Base-by-base conservation (phyloP, 78 protist genomes). In the Thecamonas trahens region DNA sequence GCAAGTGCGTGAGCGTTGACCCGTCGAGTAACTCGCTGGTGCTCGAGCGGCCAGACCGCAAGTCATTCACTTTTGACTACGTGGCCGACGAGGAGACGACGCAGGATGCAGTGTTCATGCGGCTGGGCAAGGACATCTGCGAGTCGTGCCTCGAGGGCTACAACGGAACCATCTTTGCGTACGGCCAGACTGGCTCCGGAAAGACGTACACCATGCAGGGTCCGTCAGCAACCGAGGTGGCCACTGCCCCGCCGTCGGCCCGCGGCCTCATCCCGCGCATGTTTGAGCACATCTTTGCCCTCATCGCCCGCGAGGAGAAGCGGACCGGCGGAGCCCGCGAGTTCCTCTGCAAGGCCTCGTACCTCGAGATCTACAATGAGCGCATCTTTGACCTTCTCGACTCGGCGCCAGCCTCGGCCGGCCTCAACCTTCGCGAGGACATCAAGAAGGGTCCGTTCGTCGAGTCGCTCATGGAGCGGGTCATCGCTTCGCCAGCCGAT, bases 361-460 rank as follows among this genome's bases (percentile, higher is more conserved):
- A 59, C 26, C 34, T 66, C 50, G 82, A 76, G 57, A 76, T 76
- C 53, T 76, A 76, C 75, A 76, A 76, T 65, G 82, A 76, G 57
- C 31, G 7, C n/a, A 37, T 76, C 29, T 22, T n/a, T 9, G 82
- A 76, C 35, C 82, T 76, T 4, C 74, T 74, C 26, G 77, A 45
- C 54, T 4, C 57, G 0, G 31, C 2, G 32, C 14, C 2, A 26
- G 5, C 40, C 53, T 1, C 29, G 45, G 26, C 1, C 28, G 57
- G 26, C 35, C 53, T 22, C 29, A 3, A 45, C 4, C 53, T 61
- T 4, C 67, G 67, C 31, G 67, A 61, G 53, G 24, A 35, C 22
- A 3, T 11, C 35, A 9, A 3, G 34, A 29, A 24, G 11, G 52
- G 28, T 3, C 53, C 42, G 35, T 24, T 15, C 35, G 2, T 38